Evolutionary conservation across 2,329 filamentous ascomycete species (phyloP).

Genomic region (Hymenotorrendiella dingleyae): DNA sequence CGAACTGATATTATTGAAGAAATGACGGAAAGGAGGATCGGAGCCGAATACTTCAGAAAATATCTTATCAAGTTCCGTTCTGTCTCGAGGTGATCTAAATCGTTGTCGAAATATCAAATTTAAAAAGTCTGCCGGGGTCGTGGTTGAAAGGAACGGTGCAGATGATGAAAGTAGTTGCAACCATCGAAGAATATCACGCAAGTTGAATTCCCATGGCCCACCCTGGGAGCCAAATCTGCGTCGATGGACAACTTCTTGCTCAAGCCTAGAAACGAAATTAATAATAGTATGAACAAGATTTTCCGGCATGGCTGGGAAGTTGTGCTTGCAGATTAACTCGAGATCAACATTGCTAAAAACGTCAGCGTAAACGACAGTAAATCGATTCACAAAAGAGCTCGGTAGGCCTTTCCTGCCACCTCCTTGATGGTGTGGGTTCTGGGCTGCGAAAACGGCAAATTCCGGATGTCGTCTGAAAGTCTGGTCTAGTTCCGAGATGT

Average conservation of each 20-base stretch:
- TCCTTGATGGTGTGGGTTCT: conserved; percentile 96
- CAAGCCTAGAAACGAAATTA: conserved; percentile 72
- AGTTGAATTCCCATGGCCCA: conserved; percentile 92
- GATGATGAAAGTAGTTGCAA: conserved; percentile 61
- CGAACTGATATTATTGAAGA: conserved; percentile 64
- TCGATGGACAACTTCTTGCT: conserved; percentile 59
- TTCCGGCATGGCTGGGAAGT: conserved; percentile 60
- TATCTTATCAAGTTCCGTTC: conserved; percentile 55
- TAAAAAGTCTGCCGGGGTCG: conserved; percentile 65
- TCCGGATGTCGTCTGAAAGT: conserved; percentile 84
- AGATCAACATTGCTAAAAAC: conserved; percentile 78
- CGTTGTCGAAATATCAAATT: conserved; percentile 80
- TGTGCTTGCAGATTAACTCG: conserved; percentile 70
- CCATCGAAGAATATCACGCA: conserved; percentile 88
- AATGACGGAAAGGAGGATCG: conserved; percentile 45
- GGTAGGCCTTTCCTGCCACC: conserved; percentile 92
- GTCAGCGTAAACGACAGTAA: conserved; percentile 96
- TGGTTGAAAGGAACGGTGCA: conserved; percentile 54
- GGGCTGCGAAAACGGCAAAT: conserved; percentile 93
- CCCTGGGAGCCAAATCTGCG: conserved; percentile 55
- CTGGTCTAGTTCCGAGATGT: conserved; percentile 90
- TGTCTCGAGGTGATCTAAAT: conserved; percentile 70
- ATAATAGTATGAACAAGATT: conserved; percentile 64
- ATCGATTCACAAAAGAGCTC: conserved; percentile 94
- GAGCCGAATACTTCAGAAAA: conserved; percentile 59